Evolutionary conservation across 2,329 filamentous ascomycete species (phyloP).

Genomic region (Neopestalotiopsis clavispora): DNA sequence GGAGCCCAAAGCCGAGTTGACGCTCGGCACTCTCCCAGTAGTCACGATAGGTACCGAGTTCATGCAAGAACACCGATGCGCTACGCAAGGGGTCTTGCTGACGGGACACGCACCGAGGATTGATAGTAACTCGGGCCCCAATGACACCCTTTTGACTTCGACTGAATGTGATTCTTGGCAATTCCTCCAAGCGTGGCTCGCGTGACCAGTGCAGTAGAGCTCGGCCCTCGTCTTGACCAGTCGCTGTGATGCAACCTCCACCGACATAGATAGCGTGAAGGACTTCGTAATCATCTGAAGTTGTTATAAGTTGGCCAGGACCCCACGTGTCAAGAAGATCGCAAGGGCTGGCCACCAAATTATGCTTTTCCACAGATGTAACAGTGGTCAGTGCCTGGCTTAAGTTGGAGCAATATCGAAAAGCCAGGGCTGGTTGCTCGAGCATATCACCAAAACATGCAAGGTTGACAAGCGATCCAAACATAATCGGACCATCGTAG

Average conservation of each 20-base stretch:
- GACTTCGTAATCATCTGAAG: background rate
- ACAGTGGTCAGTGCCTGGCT: background rate
- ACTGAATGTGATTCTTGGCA: too few relatives aligned
- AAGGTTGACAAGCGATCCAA: background rate
- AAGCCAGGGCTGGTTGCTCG: background rate
- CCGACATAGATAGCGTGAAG: background rate
- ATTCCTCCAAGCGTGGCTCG: too few relatives aligned
- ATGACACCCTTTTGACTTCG: too few relatives aligned
- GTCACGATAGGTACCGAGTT: background rate
- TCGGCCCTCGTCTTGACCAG: too few relatives aligned
- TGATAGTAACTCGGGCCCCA: too few relatives aligned
- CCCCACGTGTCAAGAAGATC: background rate
- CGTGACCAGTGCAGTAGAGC: too few relatives aligned
- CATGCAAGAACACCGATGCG: background rate
- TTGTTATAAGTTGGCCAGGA: background rate
- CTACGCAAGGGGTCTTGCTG: background rate
- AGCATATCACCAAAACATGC: background rate
- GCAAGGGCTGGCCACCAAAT: background rate
- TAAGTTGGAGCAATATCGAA: background rate
- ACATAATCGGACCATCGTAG: background rate
- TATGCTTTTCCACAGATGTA: background rate
- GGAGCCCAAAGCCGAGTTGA: background rate
- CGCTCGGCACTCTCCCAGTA: background rate
- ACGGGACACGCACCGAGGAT: background rate
- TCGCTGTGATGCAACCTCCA: too few relatives aligned